phyloP scores from a whole-genome alignment of 352 stramenopile genomes.

The Pythium brassicae region DNA sequence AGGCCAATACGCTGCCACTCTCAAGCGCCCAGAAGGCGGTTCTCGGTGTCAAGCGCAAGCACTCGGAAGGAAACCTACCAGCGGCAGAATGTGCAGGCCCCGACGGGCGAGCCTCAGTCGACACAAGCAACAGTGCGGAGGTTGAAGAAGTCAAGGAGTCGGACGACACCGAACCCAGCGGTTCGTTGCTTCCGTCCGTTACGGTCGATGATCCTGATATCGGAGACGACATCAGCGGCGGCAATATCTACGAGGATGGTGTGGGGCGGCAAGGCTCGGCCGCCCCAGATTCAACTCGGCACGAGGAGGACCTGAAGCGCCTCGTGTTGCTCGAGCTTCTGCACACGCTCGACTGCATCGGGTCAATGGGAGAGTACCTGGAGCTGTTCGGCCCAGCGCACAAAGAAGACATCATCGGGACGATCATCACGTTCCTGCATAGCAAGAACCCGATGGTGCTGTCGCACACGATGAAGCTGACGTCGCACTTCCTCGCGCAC shows the following conservation, averaged over 20 bases:
- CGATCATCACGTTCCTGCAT: constrained; percentile 80
- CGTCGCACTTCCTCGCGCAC: constrained; percentile 81
- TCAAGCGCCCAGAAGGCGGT: constrained; percentile 3
- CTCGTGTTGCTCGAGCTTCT: constrained; percentile 80
- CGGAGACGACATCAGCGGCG: constrained; percentile 4
- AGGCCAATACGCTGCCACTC: background rate
- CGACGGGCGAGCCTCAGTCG: constrained; percentile 14
- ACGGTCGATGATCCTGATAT: background rate
- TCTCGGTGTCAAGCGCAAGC: constrained; percentile 36
- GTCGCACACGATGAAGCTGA: constrained; percentile 79
- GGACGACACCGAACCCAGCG: background rate
- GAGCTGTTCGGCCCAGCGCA: constrained; percentile 78
- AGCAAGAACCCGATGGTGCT: constrained; percentile 79
- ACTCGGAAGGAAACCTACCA: constrained; percentile 25
- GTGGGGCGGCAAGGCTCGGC: background rate
- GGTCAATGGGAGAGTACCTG: constrained; percentile 80
- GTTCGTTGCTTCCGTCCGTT: background rate
- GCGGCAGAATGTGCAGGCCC: constrained; percentile 17
- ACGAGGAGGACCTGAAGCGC: constrained; percentile 77
- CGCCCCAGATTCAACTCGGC: constrained; percentile 33
- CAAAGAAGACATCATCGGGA: constrained; percentile 81
- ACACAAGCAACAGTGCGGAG: background rate
- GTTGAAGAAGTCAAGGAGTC: constrained; percentile 7
- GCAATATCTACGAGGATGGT: background rate
- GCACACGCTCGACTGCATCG: constrained; percentile 81